These are phyloP conservation scores for Ceratobasidium sp. DNA, from an alignment of 1,284 basidiomycete genomes.

Conservation along the genomic window DNA sequence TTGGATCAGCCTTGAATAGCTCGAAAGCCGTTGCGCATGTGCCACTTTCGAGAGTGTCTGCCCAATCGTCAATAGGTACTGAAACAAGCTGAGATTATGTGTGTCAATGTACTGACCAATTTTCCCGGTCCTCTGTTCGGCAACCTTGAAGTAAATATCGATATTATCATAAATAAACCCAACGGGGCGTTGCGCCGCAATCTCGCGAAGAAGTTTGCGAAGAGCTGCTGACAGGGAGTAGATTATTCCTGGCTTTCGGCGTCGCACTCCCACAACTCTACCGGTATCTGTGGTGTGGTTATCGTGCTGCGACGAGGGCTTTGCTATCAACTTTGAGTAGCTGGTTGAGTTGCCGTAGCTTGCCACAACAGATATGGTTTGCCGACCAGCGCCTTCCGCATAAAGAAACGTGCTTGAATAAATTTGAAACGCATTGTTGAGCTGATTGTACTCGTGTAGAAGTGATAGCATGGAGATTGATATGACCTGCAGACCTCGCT, in stretches of 20 bases:
- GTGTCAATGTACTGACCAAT: neutral
- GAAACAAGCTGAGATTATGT: neutral
- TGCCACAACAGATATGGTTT: constrained; percentile 5
- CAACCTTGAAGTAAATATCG: constrained; percentile 13
- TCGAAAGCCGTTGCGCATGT: constrained; percentile 21
- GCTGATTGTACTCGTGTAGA: constrained; percentile 7
- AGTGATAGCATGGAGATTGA: neutral
- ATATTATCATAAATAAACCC: constrained; percentile 23
- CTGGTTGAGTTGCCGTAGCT: constrained; percentile 26
- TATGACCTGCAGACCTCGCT: neutral
- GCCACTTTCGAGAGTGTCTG: constrained; percentile 23
- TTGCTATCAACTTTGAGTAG: constrained; percentile 18
- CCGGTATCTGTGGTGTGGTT: neutral
- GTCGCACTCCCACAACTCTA: neutral
- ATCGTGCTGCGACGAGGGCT: neutral
- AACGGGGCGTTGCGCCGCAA: constrained; percentile 8
- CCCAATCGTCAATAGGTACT: neutral
- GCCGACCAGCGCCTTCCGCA: neutral
- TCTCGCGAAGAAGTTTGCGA: neutral
- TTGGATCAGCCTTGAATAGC: constrained; percentile 12
- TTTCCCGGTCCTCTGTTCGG: constrained; percentile 2
- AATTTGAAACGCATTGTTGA: constrained; percentile 2
- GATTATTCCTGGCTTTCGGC: neutral
- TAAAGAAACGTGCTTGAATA: neutral
- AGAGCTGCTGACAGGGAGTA: constrained; percentile 15